Base-by-base conservation (phyloP, 768 basidiomycete species). In the Fomitopsis serialis region DNA sequence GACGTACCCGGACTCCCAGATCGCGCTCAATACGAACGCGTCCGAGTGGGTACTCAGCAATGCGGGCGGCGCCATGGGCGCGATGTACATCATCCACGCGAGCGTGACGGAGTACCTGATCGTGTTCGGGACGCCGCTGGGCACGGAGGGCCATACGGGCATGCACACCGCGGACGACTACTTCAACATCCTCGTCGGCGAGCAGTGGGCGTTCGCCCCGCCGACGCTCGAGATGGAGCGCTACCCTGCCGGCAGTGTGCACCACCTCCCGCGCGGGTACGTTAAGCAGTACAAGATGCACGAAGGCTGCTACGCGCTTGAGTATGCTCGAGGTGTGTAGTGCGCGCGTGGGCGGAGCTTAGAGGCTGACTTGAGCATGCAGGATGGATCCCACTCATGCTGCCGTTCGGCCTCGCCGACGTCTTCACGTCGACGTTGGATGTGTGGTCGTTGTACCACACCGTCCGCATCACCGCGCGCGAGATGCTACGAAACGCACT, bases 281-380 rank as follows among this genome's bases (percentile, higher is more conserved):
- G 87, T 84, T 52, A 98, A 97, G 75, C 97, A 99, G 70, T 98
- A 98, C 72, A 96, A 95, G 69, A 95, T 98, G 89, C 92, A 92
- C 64, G 81, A 94, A 55, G 94, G 92, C 13, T 96, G 92, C 67
- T 98, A 92, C 68, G 97, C 97, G 8, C 71, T 99, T 58, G 97
- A 99, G 69, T 94, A 96, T 61, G 96, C 95, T 40, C 70, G 87
- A 68, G 96, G 96, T 94, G 60, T 36, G 79, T 72, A 1, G 13
- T 15, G 11, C 29, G 11, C 5, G 29, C 29, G 29, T 35, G 46
- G 35, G 7, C n/a, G 45, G 10, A 37, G 23, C 15, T 29, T 43
- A 25, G 23, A 27, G 19, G 37, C 44, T 53, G 29, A 43, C 17
- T 27, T 35, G 25, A n/a, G 10, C 2, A 53, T n/a, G 15, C 42